Conservation (phyloP, 768 basidiomycete genomes). For the Mycena vitilis region DNA sequence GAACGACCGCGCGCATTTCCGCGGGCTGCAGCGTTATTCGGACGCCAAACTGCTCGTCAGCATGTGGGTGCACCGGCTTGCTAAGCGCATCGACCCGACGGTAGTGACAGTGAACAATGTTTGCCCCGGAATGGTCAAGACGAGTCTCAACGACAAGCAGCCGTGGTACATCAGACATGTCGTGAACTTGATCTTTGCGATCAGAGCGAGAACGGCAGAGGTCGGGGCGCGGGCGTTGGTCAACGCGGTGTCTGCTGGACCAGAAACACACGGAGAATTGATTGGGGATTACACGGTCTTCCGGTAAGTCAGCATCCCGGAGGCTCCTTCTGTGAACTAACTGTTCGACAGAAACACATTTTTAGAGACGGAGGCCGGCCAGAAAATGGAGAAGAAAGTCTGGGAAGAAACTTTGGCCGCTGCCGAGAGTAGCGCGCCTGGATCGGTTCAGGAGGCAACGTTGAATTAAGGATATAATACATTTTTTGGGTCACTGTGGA, state of each 20-base stretch:
- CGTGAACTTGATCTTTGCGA: neutral
- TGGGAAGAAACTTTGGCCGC: conserved; percentile 35
- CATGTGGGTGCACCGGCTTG: conserved; percentile 32
- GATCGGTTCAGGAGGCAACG: conserved; percentile 20
- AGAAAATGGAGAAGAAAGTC: conserved; percentile 30
- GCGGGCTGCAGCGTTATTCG: conserved; percentile 24
- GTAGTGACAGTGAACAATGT: conserved; percentile 37
- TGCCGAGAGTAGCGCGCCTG: conserved; percentile 21
- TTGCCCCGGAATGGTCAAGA: conserved; percentile 38
- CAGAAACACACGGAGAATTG: conserved; percentile 34
- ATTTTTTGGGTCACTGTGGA: conserved; percentile 9
- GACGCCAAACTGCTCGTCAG: conserved; percentile 36
- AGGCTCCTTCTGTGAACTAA: neutral
- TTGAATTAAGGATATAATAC: conserved; percentile 16
- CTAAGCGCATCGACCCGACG: conserved; percentile 31
- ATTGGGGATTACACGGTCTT: conserved; percentile 26
- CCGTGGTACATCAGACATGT: conserved; percentile 12
- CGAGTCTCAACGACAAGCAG: conserved; percentile 24
- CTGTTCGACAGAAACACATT: conserved; percentile 20
- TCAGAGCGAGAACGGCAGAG: conserved; percentile 30
- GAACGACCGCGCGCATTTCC: conserved; percentile 27
- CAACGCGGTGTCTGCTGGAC: conserved; percentile 31
- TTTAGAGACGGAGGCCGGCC: conserved; percentile 21
- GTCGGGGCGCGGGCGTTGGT: conserved; percentile 33
- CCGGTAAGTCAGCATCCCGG: conserved; percentile 15